These are phyloP conservation scores for Dentipellis sp. DNA, from an alignment of 768 basidiomycete species.

Conservation along the genomic window DNA sequence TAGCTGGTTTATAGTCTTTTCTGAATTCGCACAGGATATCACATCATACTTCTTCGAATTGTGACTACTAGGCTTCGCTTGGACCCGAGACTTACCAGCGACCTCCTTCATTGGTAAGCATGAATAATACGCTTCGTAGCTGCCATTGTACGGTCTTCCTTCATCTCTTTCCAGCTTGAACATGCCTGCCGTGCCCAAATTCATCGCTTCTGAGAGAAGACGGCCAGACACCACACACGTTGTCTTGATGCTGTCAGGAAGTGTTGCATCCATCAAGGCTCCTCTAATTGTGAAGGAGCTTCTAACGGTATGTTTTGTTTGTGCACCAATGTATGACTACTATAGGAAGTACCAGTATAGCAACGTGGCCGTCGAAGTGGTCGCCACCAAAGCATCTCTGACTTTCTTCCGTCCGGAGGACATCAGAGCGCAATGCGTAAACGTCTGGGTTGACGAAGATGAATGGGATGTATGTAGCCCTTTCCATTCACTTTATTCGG, in stretches of 20 bases:
- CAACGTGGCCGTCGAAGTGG: slow-evolving; percentile 73
- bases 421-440: slow-evolving; percentile 40
- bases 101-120: neutral
- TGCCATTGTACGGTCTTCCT: too few relatives aligned
- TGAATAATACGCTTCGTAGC: too few relatives aligned
- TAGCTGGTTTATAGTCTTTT: neutral
- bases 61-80: neutral
- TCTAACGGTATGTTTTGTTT: slow-evolving; percentile 39
- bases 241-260: slow-evolving; percentile 84
- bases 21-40: neutral
- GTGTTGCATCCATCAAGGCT: slow-evolving; percentile 90
- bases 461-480: slow-evolving; percentile 75
- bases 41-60: neutral
- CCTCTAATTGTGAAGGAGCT: slow-evolving; percentile 82
- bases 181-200: neutral
- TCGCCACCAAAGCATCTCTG: slow-evolving; percentile 70
- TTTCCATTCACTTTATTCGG: neutral
- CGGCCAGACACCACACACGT: slow-evolving; percentile 47
- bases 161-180: too few relatives aligned
- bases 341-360: slow-evolving; percentile 39
- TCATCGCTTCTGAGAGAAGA: slow-evolving; percentile 18
- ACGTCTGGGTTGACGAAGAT: slow-evolving; percentile 84
- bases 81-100: neutral
- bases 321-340: neutral
- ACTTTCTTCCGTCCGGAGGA: slow-evolving; percentile 61